These are phyloP conservation scores for Ceratocystis papillata DNA, from an alignment of 2,329 filamentous ascomycete genomes.

Conservation along the genomic window DNA sequence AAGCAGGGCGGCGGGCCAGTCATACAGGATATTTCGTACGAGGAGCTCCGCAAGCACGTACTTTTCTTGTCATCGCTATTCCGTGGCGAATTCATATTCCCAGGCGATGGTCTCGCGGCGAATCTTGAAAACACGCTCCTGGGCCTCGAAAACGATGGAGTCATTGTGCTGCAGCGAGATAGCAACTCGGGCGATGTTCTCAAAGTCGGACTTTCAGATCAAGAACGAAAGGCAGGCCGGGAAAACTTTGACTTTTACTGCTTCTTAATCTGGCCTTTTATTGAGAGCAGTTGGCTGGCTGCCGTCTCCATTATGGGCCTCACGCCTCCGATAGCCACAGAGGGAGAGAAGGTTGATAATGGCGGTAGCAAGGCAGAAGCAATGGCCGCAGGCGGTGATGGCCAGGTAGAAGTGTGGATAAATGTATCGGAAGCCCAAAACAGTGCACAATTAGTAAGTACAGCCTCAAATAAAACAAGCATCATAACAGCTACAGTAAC, in stretches of 20 bases:
- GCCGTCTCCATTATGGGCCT: slow-evolving; percentile 80
- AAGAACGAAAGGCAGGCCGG: slow-evolving; percentile 65
- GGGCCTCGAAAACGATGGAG: slow-evolving; percentile 65
- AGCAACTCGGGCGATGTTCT: slow-evolving; percentile 40
- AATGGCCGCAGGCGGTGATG: slow-evolving; percentile 27
- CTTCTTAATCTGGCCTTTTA: slow-evolving; percentile 97
- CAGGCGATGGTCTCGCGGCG: slow-evolving; percentile 65
- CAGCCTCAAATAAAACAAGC: not conserved
- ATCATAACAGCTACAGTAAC: not conserved
- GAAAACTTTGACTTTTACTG: slow-evolving; percentile 99
- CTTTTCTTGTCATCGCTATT: slow-evolving; percentile 87
- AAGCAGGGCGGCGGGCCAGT: slow-evolving; percentile 81
- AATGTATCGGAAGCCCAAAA: slow-evolving; percentile 67
- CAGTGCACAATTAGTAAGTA: slow-evolving; percentile 63
- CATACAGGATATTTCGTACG: slow-evolving; percentile 66
- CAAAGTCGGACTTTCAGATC: slow-evolving; percentile 61
- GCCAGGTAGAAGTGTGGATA: slow-evolving; percentile 57
- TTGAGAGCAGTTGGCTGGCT: slow-evolving; percentile 87
- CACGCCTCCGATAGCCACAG: slow-evolving; percentile 52
- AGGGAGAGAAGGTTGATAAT: not conserved
- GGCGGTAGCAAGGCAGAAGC: not conserved
- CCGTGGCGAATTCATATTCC: slow-evolving; percentile 93
- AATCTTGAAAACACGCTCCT: slow-evolving; percentile 73
- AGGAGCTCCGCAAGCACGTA: slow-evolving; percentile 65
- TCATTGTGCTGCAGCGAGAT: slow-evolving; percentile 49